Base-by-base conservation (phyloP, 2,329 filamentous ascomycete genomes). In the Corynespora cassiicola region DNA sequence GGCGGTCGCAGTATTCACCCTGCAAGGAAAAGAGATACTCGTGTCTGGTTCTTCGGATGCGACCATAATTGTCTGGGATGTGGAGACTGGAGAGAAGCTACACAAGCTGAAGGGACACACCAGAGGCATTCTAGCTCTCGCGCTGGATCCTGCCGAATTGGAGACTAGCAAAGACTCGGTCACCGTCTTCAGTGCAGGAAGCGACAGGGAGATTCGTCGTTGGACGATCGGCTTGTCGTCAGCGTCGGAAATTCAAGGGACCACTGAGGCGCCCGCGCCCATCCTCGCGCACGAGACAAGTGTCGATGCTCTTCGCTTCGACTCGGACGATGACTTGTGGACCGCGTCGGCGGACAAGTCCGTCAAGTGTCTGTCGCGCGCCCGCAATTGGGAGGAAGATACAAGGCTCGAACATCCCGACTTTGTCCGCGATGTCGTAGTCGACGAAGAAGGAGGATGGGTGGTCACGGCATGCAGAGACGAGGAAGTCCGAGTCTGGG, bases 331-430 rank as follows among this genome's bases (percentile, higher is more conserved):
- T 20, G 88, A 96, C 55, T 72, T 96, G 10, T 97, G 90, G 90
- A 96, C 92, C 6, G 87, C 91, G 5, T 96, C 90, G 44, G 90
- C 90, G 4, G 94, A 99, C 66, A 94, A 90, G 54, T 90, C 87
- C 1, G 84, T 84, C 2, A 94, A 92, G 66, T 91, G 89, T 54
- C 77, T 96, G 7, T 78, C 85, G 1, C 78, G 90, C 35, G 73
- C 77, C 16, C 81, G 80, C 29, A 77, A 76, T 12, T 96, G 90
- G 77, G 80, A 79, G 29, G 71, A 80, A 3, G 89, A 92, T 42
- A 86, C 91, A 37, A 79, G 73, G 4, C 81, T 95, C 44, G 70
- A 77, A 37, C 94, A 99, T 64, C 89, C 90, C 2, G 90, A 95
- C 65, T 96, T 95, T 64, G 91, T 97, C 19, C 83, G 90, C 42